Evolutionary conservation across 2,329 filamentous ascomycete species (phyloP).

Genomic region (Aschersonia sp.): DNA sequence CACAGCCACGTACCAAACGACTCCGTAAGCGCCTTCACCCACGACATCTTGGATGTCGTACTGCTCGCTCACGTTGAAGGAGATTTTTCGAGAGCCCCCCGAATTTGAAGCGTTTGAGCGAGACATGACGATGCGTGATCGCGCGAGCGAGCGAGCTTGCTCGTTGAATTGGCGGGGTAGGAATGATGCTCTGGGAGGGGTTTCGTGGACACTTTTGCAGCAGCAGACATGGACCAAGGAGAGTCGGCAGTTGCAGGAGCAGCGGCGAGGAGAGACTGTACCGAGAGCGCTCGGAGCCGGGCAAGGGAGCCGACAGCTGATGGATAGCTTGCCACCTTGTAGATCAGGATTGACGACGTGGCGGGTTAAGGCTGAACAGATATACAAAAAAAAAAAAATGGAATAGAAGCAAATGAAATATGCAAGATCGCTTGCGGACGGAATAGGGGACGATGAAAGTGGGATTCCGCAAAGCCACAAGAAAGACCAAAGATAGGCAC

Average conservation of each 20-base stretch:
- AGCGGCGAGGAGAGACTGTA: neutral
- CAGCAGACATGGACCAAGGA: neutral
- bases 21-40: constrained; percentile 93
- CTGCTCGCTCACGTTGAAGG: constrained; percentile 98
- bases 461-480: constrained; percentile 1
- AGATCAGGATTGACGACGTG: neutral
- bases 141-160: neutral
- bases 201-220: neutral
- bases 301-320: no score
- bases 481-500: neutral
- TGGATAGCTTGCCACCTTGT: no score
- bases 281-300: neutral
- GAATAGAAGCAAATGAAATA: neutral
- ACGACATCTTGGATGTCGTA: constrained; percentile 99
- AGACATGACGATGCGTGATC: constrained; percentile 32
- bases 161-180: constrained; percentile 2
- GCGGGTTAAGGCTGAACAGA: neutral
- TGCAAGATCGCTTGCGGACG: neutral
- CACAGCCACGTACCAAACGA: constrained; percentile 68
- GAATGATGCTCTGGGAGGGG: neutral
- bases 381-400: neutral
- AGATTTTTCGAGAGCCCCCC: constrained; percentile 76
- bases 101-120: constrained; percentile 41
- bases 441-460: constrained; percentile 1
- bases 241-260: neutral